Evolutionary conservation across 768 basidiomycete species (phyloP), one percentile per base, ranked within the genome.

Genomic region (Lyophyllum semitale): DNA sequence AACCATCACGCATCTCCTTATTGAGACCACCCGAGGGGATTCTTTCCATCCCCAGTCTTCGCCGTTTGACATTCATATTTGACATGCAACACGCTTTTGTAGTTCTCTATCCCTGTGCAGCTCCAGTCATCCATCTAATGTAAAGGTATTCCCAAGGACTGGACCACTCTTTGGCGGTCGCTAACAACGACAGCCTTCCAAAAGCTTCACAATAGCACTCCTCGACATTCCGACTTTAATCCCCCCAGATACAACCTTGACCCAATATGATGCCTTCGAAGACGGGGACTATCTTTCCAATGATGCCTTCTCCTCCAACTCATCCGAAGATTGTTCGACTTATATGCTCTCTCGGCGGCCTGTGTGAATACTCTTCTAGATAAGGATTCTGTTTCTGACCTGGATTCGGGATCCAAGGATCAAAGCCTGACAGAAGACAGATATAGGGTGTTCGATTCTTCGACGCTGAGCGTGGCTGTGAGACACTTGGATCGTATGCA

Each of bases 91-190:
- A 18, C 5, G 33, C n/a, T 2, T 17, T 50, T 12, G 20, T 32
- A 26, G 55, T 60, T 8, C 35, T 53, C 25, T 49, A 56, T 29
- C 51, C 51, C 18, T 44, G 55, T n/a, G 47, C 48, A n/a, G n/a
- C 23, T 1, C 12, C 47, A 1, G 42, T 48, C 12, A 49, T 42
- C 1, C 59, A 60, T 47, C 51, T 47, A 57, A 25, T 4, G 42
- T 60, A 3, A 52, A 56, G 17, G 57, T 55, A 55, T 44, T 20
- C 32, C 50, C 13, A 42, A 53, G 3, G 18, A 41, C 6, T 48
- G 32, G 33, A 32, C 26, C 17, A 37, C 53, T 2, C 45, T 54
- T 2, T 33, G 50, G 13, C 37, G 26, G n/a, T 55, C 58, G n/a
- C 0, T 59, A 1, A 27, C 46, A 3, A 29, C 27, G 18, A 20